Percentiles rank a stretch among this genome's conserved stretches.
These are phyloP conservation scores for Cylindrodendrum hubeiense DNA, from an alignment of 2,329 filamentous ascomycete genomes.

Conservation along the genomic window DNA sequence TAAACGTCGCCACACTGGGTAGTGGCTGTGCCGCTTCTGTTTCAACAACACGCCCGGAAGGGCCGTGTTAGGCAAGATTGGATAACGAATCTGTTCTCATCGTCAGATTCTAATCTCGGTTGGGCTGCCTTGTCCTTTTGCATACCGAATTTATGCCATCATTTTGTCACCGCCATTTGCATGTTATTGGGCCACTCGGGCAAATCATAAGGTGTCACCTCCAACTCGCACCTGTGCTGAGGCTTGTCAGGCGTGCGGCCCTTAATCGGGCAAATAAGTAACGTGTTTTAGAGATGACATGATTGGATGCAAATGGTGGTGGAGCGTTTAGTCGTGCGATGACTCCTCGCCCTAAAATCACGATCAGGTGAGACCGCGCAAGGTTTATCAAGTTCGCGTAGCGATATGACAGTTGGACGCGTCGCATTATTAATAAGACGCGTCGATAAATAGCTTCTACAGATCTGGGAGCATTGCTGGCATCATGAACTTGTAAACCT, in stretches of 20 bases:
- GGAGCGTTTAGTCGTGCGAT: not conserved
- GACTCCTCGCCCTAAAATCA: not conserved
- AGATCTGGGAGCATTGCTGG: not conserved
- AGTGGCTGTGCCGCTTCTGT: too few relatives aligned
- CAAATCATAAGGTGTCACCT: slow-evolving; percentile 40
- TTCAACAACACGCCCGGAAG: too few relatives aligned
- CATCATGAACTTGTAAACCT: not conserved
- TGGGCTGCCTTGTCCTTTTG: too few relatives aligned
- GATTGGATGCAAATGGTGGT: slow-evolving; percentile 7
- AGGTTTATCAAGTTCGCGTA: not conserved
- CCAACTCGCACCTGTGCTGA: slow-evolving; percentile 27
- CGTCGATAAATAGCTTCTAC: not conserved
- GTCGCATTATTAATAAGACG: slow-evolving; percentile 11
- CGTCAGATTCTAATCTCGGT: too few relatives aligned
- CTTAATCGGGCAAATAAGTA: slow-evolving; percentile 14
- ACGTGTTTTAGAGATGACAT: slow-evolving; percentile 28
- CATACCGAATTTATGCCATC: slow-evolving; percentile 3
- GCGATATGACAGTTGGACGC: not conserved
- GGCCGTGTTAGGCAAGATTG: too few relatives aligned
- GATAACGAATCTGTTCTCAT: too few relatives aligned
- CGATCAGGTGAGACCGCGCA: slow-evolving; percentile 14
- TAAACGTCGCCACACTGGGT: too few relatives aligned
- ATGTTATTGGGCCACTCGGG: slow-evolving; percentile 27
- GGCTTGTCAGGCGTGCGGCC: slow-evolving; percentile 9
- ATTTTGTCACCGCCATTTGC: slow-evolving; percentile 18